These are phyloP conservation scores for Leccinum fuscescens DNA, from an alignment of 1,284 basidiomycete genomes.

Conservation along the genomic window DNA sequence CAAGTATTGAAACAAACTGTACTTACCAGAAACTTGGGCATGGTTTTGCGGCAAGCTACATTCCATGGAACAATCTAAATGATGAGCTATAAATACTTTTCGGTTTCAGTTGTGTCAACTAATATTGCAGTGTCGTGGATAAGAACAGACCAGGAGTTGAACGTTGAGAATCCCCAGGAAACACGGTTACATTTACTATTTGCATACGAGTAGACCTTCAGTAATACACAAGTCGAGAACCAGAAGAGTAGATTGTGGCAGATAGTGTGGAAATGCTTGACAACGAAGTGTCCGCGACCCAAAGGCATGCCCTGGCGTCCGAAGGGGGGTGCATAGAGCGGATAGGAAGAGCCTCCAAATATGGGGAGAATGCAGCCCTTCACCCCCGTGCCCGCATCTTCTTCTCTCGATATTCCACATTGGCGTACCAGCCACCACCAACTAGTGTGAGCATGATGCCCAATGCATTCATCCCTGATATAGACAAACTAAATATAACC, in stretches of 20 bases:
- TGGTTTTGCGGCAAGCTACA: background rate
- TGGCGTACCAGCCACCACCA: constrained; percentile 84
- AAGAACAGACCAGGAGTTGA: background rate
- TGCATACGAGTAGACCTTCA: background rate
- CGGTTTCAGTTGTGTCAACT: background rate
- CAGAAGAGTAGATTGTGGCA: constrained; percentile 6
- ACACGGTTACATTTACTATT: background rate
- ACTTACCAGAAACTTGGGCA: background rate
- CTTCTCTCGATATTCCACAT: constrained; percentile 69
- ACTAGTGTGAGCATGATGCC: constrained; percentile 81
- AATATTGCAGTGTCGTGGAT: too few species aligned
- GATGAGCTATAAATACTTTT: background rate
- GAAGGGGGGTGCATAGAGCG: background rate
- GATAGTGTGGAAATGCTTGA: background rate
- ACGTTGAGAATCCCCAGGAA: background rate
- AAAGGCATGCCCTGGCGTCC: background rate
- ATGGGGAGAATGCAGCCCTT: background rate
- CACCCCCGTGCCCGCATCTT: constrained; percentile 18
- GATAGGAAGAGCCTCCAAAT: background rate
- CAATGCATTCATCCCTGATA: constrained; percentile 73
- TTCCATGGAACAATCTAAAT: background rate
- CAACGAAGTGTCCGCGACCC: background rate
- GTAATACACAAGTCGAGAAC: background rate
- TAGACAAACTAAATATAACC: constrained; percentile 76
- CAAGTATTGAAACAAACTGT: too few species aligned